A percentile compares a stretch with the other conserved stretches of the same genome.
Conservation (phyloP, 176 grass and related monocot species). For the Aechmea fasciata region DNA sequence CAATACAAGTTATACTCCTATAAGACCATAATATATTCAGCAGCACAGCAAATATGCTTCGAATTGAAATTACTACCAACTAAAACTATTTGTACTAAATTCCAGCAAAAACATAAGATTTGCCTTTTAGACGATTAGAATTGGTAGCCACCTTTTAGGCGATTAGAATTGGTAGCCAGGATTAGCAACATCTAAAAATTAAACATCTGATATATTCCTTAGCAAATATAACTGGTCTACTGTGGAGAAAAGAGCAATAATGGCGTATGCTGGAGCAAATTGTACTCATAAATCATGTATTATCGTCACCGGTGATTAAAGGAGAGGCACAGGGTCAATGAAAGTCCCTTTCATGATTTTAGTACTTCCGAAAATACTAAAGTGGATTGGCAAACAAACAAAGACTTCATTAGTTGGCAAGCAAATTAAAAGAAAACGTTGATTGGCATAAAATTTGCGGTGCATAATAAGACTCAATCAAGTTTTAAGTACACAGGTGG, state of each 20-base stretch:
- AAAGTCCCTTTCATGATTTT: no score
- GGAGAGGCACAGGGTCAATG: no score
- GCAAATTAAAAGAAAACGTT: no score
- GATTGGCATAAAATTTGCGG: no score
- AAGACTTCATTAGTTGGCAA: no score
- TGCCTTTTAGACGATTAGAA: neutral
- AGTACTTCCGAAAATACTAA: no score
- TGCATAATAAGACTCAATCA: neutral
- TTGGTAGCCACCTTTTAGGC: neutral
- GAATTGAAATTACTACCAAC: constrained; percentile 4
- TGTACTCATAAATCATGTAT: no score
- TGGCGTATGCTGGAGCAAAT: neutral
- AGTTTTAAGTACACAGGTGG: neutral
- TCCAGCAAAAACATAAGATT: neutral
- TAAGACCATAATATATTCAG: neutral
- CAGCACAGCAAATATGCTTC: constrained; percentile 3
- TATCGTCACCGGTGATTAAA: no score
- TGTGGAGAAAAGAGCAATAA: neutral
- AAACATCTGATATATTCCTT: neutral
- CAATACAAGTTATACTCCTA: constrained; percentile 6
- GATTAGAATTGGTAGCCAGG: neutral
- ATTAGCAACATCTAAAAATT: neutral
- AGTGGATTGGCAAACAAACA: no score
- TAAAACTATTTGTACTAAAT: neutral
- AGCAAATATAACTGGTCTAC: neutral